Evolutionary conservation across 2,329 filamentous ascomycete genomes (phyloP), one percentile per base, ranked within the genome.

Genomic region (Hypoxylon sp.): DNA sequence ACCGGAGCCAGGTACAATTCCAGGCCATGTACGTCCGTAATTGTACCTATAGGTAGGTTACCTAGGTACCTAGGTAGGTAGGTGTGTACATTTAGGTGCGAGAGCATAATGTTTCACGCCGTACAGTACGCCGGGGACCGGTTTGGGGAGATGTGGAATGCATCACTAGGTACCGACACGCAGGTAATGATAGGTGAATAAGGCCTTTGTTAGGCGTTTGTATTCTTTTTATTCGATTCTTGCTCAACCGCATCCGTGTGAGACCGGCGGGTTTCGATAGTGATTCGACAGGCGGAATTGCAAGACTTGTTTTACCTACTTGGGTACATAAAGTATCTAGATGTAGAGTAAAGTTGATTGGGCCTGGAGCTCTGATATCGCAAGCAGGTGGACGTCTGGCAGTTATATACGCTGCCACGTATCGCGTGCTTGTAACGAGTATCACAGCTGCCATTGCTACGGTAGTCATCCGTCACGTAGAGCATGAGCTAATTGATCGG

Each of bases 401-500:
- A 40, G 47, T 21, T 33, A 13, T 58, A 46, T 26, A 21, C 48
- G 47, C 18, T 62, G 55, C 55, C 55, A 62, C 58, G 58, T 62
- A 62, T 55, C 50, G 35, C 47, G 41, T 24, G 23, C 15, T 13
- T 23, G 15, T 13, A 24, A 8, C 13, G 18, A n/a, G 38, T 7
- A 26, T 45, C 24, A 15, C 33, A 55, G 21, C 47, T 41, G 18
- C 43, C 40, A 24, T 52, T 40, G n/a, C 29, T 33, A n/a, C 29
- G n/a, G 24, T 47, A 27, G 21, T 24, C 35, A 53, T 57, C 52
- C 47, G 48, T 18, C 50, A 15, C 29, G 41, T 7, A 38, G 18
- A 52, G 47, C 31, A 57, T 18, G 43, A 46, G 45, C 35, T 27
- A 26, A 37, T 4, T n/a, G n/a, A n/a, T n/a, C n/a, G 11, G 26